Conservation (phyloP, 208 protist species). For the Balamuthia mandrillaris region DNA sequence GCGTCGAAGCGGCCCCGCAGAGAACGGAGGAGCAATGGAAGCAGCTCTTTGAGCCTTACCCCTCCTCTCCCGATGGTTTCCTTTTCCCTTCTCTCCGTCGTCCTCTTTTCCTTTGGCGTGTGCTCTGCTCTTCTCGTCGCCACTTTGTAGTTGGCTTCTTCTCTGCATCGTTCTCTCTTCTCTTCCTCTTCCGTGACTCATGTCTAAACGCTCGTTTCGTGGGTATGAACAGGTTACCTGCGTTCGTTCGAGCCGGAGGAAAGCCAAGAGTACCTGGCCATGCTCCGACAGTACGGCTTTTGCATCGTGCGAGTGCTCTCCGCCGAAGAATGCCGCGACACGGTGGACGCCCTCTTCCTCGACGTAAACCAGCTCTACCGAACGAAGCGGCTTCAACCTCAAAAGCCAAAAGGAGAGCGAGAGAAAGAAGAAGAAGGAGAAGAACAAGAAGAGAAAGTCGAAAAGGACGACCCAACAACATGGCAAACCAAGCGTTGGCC, state of each 20-base stretch:
- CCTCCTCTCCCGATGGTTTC: too few relatives aligned
- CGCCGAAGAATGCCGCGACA: neutral
- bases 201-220: too few relatives aligned
- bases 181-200: too few relatives aligned
- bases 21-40: too few relatives aligned
- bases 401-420: neutral
- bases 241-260: conserved; percentile 9
- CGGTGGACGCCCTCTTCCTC: neutral
- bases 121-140: too few relatives aligned
- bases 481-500: conserved; percentile 4
- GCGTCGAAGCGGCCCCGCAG: too few relatives aligned
- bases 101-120: too few relatives aligned
- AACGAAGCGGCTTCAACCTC: neutral
- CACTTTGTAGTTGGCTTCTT: too few relatives aligned
- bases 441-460: neutral
- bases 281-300: neutral
- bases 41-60: too few relatives aligned
- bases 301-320: neutral
- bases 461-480: conserved; percentile 7
- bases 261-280: neutral
- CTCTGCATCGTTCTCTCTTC: too few relatives aligned
- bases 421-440: too few relatives aligned
- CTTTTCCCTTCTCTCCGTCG: too few relatives aligned
- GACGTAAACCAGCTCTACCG: neutral
- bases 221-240: conserved; percentile 17